Percentiles rank a stretch among this genome's conserved stretches.
Evolutionary conservation across 1,284 basidiomycete genomes (phyloP).

Genomic region (Apiotrichum siamense): DNA sequence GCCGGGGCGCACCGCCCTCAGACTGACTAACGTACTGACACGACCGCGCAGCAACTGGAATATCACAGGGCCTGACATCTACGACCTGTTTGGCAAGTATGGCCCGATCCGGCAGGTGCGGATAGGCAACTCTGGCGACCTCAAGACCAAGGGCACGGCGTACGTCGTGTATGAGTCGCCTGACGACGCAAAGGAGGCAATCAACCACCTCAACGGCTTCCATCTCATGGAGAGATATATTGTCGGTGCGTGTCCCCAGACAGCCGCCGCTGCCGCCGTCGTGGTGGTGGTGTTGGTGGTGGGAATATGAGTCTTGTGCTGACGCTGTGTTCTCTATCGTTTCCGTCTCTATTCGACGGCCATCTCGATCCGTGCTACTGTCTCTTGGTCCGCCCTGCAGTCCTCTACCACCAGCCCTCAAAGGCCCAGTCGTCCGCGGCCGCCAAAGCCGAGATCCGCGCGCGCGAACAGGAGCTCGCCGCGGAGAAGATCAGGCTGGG

Average conservation of each 20-base stretch:
- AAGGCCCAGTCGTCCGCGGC: constrained; percentile 80
- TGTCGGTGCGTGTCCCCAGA: constrained; percentile 52
- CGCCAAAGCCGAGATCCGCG: constrained; percentile 85
- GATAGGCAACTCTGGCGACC: constrained; percentile 71
- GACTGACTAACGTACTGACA: not conserved
- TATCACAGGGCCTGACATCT: constrained; percentile 82
- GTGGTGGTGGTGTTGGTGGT: not conserved
- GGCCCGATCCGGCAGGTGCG: constrained; percentile 94
- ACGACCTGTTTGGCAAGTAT: constrained; percentile 96
- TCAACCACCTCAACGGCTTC: constrained; percentile 95
- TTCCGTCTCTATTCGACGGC: not conserved
- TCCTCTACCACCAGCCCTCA: constrained; percentile 94
- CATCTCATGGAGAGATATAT: constrained; percentile 98
- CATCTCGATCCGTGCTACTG: not conserved
- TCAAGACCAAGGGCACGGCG: constrained; percentile 89
- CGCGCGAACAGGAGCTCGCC: constrained; percentile 82
- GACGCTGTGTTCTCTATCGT: not conserved
- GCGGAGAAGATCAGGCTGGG: constrained; percentile 70
- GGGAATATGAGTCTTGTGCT: not conserved
- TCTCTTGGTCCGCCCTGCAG: constrained; percentile 44
- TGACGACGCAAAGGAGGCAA: constrained; percentile 82
- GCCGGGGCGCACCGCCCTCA: too few relatives aligned
- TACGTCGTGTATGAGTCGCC: constrained; percentile 62
- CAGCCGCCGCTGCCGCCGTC: too few relatives aligned
- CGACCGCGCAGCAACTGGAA: constrained; percentile 82